Conservation (phyloP, 495 filamentous ascomycete genomes). For the Diplogelasinospora grovesii region DNA sequence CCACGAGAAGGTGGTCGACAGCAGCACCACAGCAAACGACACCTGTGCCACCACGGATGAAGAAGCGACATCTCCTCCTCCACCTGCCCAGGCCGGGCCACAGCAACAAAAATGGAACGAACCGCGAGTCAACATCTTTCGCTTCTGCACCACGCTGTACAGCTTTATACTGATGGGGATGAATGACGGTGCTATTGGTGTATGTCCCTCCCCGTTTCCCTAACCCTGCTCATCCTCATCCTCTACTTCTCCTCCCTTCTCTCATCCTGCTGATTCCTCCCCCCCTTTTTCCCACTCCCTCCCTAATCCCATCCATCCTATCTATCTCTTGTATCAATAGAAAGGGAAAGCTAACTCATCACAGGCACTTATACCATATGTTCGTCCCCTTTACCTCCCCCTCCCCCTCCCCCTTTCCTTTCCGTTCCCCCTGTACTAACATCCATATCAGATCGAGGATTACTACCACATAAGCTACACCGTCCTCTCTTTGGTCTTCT, state of each 20-base stretch:
- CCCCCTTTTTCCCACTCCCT: too few relatives aligned
- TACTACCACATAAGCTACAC: slow-evolving; percentile 71
- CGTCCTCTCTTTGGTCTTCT: slow-evolving; percentile 72
- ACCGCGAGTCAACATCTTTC: slow-evolving; percentile 56
- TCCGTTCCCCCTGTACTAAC: neutral
- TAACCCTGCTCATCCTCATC: neutral
- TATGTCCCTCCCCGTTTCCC: slow-evolving; percentile 32
- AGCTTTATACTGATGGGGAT: slow-evolving; percentile 72
- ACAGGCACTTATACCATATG: too few relatives aligned
- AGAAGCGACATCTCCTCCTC: too few relatives aligned
- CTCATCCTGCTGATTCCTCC: too few relatives aligned
- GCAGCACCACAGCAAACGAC: too few relatives aligned
- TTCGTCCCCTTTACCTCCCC: too few relatives aligned
- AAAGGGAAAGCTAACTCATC: too few relatives aligned
- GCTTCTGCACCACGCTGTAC: slow-evolving; percentile 62
- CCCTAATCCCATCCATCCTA: too few relatives aligned
- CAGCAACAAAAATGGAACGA: slow-evolving; percentile 59
- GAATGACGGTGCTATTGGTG: slow-evolving; percentile 77
- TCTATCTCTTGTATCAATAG: too few relatives aligned
- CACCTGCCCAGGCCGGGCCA: too few relatives aligned
- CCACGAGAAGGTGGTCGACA: too few relatives aligned
- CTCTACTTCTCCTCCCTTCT: too few relatives aligned
- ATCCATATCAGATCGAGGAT: slow-evolving; percentile 42
- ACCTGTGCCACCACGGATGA: neutral
- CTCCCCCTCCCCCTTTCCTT: neutral